Evolutionary conservation across 495 filamentous ascomycete genomes (phyloP).

Genomic region (Neurospora sp.): DNA sequence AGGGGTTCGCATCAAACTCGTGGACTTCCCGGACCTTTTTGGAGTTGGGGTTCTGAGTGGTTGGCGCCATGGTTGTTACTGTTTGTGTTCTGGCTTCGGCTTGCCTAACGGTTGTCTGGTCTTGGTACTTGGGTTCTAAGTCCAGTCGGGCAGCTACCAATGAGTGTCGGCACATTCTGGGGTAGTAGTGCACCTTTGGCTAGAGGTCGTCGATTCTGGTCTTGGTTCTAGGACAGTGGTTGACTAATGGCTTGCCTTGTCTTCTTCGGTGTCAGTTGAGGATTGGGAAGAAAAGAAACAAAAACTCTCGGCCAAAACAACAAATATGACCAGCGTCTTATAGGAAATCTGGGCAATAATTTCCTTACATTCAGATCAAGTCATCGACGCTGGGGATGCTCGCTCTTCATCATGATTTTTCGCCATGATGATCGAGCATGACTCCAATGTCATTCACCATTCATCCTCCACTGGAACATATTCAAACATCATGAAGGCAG

Average conservation of each 20-base stretch:
- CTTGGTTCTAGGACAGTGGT: background rate
- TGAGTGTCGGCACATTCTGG: background rate
- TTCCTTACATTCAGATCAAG: background rate
- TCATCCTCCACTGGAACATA: background rate
- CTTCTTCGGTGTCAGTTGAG: background rate
- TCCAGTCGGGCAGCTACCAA: background rate
- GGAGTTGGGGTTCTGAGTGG: background rate
- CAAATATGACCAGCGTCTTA: background rate
- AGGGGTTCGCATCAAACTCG: background rate
- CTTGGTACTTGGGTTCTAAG: background rate
- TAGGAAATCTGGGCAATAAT: background rate
- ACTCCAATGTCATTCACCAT: background rate
- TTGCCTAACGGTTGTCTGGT: background rate
- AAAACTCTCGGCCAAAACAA: rapidly evolving
- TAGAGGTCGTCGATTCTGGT: background rate
- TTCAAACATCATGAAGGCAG: background rate
- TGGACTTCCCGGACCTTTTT: background rate
- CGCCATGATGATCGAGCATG: background rate
- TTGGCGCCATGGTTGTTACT: background rate
- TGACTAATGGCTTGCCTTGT: background rate
- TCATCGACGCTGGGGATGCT: background rate
- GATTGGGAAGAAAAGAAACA: background rate
- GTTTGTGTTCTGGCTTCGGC: background rate
- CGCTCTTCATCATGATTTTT: background rate
- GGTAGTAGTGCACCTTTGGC: background rate